These are phyloP conservation scores for Juglanconis sp. DNA, from an alignment of 2,329 filamentous ascomycete species.

Conservation along the genomic window DNA sequence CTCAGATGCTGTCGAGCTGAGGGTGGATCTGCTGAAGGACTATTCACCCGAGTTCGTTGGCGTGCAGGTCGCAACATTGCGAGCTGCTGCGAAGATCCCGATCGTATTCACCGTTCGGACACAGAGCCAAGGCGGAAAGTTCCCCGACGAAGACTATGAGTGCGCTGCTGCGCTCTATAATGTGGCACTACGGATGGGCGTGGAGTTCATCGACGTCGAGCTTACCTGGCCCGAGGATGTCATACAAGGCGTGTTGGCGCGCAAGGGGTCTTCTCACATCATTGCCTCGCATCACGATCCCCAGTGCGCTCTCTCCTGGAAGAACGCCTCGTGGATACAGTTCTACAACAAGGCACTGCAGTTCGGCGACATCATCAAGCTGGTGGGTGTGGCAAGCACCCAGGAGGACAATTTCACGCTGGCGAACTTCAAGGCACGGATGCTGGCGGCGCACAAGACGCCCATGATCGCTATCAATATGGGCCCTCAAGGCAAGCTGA, in stretches of 20 bases:
- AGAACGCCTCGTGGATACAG: constrained; percentile 85
- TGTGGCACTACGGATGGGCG: constrained; percentile 75
- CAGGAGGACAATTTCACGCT: constrained; percentile 86
- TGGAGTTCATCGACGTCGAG: constrained; percentile 92
- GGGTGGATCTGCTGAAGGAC: constrained; percentile 86
- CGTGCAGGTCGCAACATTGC: constrained; percentile 76
- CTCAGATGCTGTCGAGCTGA: constrained; percentile 87
- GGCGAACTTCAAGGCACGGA: constrained; percentile 74
- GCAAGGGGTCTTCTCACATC: constrained; percentile 71
- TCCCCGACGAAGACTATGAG: constrained; percentile 73
- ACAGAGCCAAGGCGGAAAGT: constrained; percentile 79
- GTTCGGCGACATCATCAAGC: constrained; percentile 90
- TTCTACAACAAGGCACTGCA: constrained; percentile 88
- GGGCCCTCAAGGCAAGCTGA: constrained; percentile 82
- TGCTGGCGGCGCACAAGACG: constrained; percentile 68
- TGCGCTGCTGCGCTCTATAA: constrained; percentile 72
- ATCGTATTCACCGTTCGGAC: constrained; percentile 93
- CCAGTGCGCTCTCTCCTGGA: constrained; percentile 75
- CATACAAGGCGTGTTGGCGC: constrained; percentile 63
- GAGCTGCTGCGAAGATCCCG: constrained; percentile 69
- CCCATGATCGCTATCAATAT: constrained; percentile 96
- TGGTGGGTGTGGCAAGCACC: constrained; percentile 74
- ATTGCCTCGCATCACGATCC: constrained; percentile 97
- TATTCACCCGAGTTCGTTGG: constrained; percentile 73
- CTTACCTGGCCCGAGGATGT: constrained; percentile 79